Percentiles rank a stretch among this genome's conserved stretches.
phyloP scores from a whole-genome alignment of 2,329 filamentous ascomycete genomes.

The Biscogniauxia sp. region DNA sequence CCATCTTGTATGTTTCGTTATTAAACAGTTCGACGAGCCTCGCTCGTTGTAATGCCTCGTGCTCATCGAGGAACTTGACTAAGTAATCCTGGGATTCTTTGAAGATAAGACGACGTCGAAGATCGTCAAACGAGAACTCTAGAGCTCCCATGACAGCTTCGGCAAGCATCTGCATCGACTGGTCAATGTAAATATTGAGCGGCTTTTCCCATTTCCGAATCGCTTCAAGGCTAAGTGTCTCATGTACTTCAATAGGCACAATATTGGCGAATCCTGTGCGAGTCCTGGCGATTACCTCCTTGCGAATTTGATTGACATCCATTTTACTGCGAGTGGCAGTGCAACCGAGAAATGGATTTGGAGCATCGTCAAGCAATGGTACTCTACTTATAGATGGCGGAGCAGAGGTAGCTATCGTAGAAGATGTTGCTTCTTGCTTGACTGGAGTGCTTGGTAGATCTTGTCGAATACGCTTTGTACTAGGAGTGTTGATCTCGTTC shows the following conservation, averaged over 20 bases:
- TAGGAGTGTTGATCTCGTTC: not conserved
- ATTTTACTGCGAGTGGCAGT: not conserved
- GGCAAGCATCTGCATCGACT: slow-evolving; percentile 37
- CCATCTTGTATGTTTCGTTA: slow-evolving; percentile 51
- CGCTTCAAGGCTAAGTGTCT: slow-evolving; percentile 51
- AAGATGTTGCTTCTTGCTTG: not conserved
- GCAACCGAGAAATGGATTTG: not conserved
- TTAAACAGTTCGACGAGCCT: slow-evolving; percentile 43
- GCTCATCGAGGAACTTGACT: slow-evolving; percentile 39
- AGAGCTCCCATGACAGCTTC: slow-evolving; percentile 44
- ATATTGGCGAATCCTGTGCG: slow-evolving; percentile 54
- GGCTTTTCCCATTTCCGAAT: slow-evolving; percentile 55
- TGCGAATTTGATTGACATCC: slow-evolving; percentile 44
- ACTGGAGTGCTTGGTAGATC: slow-evolving; percentile 5
- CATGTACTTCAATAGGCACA: slow-evolving; percentile 56
- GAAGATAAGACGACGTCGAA: slow-evolving; percentile 47
- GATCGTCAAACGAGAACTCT: slow-evolving; percentile 39
- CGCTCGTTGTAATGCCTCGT: slow-evolving; percentile 31
- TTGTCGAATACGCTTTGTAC: not conserved
- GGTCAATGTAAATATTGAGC: slow-evolving; percentile 38
- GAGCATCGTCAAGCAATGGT: not conserved
- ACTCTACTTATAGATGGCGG: not conserved
- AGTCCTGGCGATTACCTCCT: slow-evolving; percentile 50
- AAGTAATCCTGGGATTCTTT: slow-evolving; percentile 41
- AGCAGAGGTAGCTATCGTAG: not conserved